Evolutionary conservation across 192 early-diverging fungal genomes (phyloP).

Genomic region (Paraglomus brasilianum): DNA sequence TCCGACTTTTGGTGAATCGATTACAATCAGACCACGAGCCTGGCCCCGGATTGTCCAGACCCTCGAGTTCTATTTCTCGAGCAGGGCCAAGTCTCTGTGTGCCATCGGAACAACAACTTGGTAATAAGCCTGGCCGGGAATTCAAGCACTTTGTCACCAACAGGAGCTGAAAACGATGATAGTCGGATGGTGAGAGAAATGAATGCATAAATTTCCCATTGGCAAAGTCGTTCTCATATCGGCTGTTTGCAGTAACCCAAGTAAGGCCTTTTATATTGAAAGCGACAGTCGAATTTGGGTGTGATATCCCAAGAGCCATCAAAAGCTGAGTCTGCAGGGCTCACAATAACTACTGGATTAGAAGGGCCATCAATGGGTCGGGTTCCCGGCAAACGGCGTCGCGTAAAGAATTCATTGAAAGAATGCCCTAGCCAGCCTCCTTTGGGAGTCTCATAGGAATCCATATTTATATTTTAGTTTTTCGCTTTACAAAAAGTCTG

Average conservation of each 20-base stretch:
- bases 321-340: slow-evolving; percentile 3
- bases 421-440: slow-evolving; percentile 4
- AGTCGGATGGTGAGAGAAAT: slow-evolving; percentile 14
- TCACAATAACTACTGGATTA: slow-evolving; percentile 11
- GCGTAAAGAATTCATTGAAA: slow-evolving; percentile 20
- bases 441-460: neutral
- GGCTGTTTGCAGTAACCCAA: slow-evolving; percentile 2
- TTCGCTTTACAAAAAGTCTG: neutral
- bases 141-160: slow-evolving; percentile 18
- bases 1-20: slow-evolving; percentile 18
- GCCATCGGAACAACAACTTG: neutral
- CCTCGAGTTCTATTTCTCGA: neutral
- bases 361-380: neutral
- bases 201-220: slow-evolving; percentile 17
- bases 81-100: neutral
- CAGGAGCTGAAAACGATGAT: slow-evolving; percentile 18
- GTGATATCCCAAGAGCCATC: slow-evolving; percentile 17
- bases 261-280: neutral
- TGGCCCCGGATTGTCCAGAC: slow-evolving; percentile 8
- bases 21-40: slow-evolving; percentile 5
- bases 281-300: neutral
- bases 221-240: neutral
- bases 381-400: slow-evolving; percentile 12
- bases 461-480: neutral
- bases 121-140: neutral